phyloP scores from a whole-genome alignment of 768 basidiomycete genomes.

The Phlegmacium glaucopus region DNA sequence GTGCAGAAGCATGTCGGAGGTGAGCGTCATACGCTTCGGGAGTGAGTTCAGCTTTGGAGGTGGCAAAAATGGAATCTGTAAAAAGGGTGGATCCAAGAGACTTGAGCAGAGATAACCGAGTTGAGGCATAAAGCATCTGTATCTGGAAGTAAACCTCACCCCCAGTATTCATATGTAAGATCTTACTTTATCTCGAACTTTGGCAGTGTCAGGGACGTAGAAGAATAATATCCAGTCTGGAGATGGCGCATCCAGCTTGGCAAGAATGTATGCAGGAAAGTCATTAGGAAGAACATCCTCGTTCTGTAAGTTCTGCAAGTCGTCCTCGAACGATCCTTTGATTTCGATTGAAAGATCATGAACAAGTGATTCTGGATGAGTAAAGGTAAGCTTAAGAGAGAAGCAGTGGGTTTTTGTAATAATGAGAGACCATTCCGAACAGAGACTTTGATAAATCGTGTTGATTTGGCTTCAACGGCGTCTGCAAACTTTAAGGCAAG shows the following conservation, averaged over 20 bases:
- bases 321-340: conserved; percentile 53
- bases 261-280: conserved; percentile 74
- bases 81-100: conserved; percentile 73
- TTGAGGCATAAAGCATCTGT: conserved; percentile 89
- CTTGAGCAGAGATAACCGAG: conserved; percentile 64
- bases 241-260: conserved; percentile 54
- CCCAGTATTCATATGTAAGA: conserved; percentile 2
- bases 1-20: conserved; percentile 64
- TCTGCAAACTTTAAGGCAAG: conserved; percentile 56
- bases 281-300: conserved; percentile 50
- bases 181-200: conserved; percentile 75
- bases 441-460: conserved; percentile 74
- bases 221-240: conserved; percentile 71
- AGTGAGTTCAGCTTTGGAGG: conserved; percentile 63
- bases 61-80: conserved; percentile 75
- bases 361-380: conserved; percentile 60
- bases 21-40: conserved; percentile 73
- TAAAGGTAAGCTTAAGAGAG: conserved; percentile 16
- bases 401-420: conserved; percentile 3
- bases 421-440: conserved; percentile 65
- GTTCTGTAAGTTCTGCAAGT: conserved; percentile 55
- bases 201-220: conserved; percentile 82
- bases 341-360: conserved; percentile 49
- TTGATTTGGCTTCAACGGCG: conserved; percentile 44
- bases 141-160: background rate